Percentiles rank a stretch among this genome's conserved stretches.
These are phyloP conservation scores for Magnolia officinalis DNA, from an alignment of 164 flowering plant species.

Conservation along the genomic window DNA sequence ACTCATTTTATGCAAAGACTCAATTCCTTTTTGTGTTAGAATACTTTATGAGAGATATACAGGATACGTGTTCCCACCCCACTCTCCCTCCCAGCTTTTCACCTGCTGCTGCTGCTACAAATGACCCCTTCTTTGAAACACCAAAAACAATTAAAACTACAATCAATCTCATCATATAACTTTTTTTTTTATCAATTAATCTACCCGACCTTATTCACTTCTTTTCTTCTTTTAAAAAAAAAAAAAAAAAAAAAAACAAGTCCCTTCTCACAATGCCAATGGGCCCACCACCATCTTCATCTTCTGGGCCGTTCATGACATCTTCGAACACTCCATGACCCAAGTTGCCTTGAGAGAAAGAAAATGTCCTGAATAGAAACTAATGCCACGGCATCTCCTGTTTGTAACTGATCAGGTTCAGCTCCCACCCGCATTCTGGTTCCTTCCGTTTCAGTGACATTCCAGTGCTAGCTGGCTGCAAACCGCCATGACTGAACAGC, in stretches of 20 bases:
- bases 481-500: conserved; percentile 33
- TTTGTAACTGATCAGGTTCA: conserved; percentile 34
- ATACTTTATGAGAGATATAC: conserved; percentile 9
- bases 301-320: background rate
- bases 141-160: conserved; percentile 14
- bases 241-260: background rate
- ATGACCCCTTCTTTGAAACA: conserved; percentile 9
- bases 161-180: conserved; percentile 17
- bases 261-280: conserved; percentile 24
- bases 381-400: conserved; percentile 57
- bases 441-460: conserved; percentile 64
- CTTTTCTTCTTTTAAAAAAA: background rate
- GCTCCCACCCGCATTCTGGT: conserved; percentile 73
- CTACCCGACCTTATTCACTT: conserved; percentile 40
- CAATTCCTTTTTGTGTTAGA: conserved; percentile 14
- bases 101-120: background rate
- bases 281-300: conserved; percentile 11
- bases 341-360: background rate
- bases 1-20: background rate
- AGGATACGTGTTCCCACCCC: conserved; percentile 12
- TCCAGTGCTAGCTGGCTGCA: conserved; percentile 44
- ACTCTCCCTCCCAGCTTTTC: background rate
- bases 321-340: background rate
- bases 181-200: conserved; percentile 17
- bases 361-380: background rate